A percentile compares a stretch with the other conserved stretches of the same genome.
phyloP scores from a whole-genome alignment of 495 filamentous ascomycete genomes.

The Terfezia boudieri region DNA sequence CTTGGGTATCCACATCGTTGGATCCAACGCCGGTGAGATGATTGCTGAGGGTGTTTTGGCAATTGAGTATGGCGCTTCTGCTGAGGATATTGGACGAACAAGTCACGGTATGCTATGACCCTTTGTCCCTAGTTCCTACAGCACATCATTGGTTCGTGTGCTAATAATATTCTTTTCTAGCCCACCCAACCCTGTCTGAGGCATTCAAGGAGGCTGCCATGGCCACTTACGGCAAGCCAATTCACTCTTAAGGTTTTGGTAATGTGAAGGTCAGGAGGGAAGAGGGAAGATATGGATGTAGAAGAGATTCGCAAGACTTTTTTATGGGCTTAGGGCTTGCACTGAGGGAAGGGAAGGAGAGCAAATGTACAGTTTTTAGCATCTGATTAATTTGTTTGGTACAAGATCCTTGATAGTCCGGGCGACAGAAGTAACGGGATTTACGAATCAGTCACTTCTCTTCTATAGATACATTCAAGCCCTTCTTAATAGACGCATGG shows the following conservation, averaged over 20 bases:
- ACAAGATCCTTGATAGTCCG: too few species aligned
- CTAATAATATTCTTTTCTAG: slow-evolving; percentile 5
- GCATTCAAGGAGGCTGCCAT: slow-evolving; percentile 99
- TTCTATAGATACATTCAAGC: too few species aligned
- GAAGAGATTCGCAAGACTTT: too few species aligned
- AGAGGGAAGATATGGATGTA: slow-evolving; percentile 1
- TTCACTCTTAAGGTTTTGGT: slow-evolving; percentile 51
- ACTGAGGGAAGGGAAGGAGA: not conserved
- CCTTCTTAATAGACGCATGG: too few species aligned
- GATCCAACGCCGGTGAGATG: slow-evolving; percentile 94
- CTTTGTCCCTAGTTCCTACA: not conserved
- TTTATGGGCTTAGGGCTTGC: not conserved
- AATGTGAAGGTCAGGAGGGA: not conserved
- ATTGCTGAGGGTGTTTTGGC: slow-evolving; percentile 93
- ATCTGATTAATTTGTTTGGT: not conserved
- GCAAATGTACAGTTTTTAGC: slow-evolving; percentile 1
- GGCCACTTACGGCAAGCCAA: slow-evolving; percentile 88
- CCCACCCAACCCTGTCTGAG: slow-evolving; percentile 88
- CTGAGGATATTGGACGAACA: slow-evolving; percentile 85
- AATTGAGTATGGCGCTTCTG: slow-evolving; percentile 85
- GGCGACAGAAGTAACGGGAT: too few species aligned
- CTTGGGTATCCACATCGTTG: slow-evolving; percentile 88
- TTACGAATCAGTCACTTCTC: too few species aligned
- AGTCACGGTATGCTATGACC: slow-evolving; percentile 38
- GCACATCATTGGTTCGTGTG: not conserved